These are phyloP conservation scores for Arachis hypogaea DNA, from an alignment of 306 rosid species.

Conservation along the genomic window DNA sequence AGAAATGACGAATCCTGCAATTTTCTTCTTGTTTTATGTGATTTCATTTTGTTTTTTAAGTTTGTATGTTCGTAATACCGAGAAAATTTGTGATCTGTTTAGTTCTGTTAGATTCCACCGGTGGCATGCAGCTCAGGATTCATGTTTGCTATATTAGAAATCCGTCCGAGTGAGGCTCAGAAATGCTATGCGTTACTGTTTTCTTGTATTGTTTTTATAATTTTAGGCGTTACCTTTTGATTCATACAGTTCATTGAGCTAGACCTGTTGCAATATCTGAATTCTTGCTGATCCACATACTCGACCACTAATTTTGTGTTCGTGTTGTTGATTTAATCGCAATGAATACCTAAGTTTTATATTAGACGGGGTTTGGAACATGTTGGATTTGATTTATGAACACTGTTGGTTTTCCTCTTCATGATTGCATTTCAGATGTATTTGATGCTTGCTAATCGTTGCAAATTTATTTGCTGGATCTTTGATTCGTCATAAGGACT, in stretches of 20 bases:
- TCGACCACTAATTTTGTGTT: neutral
- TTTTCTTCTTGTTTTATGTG: neutral
- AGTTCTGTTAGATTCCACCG: neutral
- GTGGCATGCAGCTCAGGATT: neutral
- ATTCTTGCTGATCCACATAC: slow-evolving; percentile 15
- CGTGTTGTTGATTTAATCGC: neutral
- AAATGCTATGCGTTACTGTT: neutral
- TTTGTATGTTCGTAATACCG: neutral
- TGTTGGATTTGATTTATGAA: slow-evolving; percentile 17
- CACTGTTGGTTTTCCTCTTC: neutral
- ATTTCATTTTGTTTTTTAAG: neutral
- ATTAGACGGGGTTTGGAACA: neutral
- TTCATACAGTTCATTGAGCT: slow-evolving; percentile 1
- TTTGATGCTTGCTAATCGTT: neutral
- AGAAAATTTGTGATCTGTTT: neutral
- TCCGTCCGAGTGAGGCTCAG: neutral
- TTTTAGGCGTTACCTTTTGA: neutral
- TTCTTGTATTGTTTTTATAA: neutral
- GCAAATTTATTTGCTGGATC: slow-evolving; percentile 1
- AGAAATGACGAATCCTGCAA: neutral
- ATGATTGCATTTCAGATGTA: slow-evolving; percentile 2
- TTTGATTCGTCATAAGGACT: slow-evolving; percentile 8
- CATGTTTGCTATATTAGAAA: neutral
- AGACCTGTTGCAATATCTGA: slow-evolving; percentile 9
- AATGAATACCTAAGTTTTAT: slow-evolving; percentile 1